Conservation (phyloP, 1,284 basidiomycete genomes). For the Tilletia walkeri region DNA sequence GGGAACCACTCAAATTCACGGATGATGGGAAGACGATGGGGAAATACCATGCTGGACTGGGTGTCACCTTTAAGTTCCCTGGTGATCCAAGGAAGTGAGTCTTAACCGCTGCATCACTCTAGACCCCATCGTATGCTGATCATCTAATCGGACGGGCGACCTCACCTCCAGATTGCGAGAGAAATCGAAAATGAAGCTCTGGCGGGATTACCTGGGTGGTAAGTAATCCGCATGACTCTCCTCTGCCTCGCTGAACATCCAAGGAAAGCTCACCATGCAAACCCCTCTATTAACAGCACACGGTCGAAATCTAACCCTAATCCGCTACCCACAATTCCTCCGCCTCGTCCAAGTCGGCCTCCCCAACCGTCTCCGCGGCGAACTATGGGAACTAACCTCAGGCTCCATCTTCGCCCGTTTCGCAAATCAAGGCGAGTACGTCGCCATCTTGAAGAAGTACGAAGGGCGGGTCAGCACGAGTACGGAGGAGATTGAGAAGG, state of each 20-base stretch:
- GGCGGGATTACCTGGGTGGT: constrained; percentile 71
- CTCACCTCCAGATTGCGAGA: constrained; percentile 64
- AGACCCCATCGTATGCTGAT: neutral
- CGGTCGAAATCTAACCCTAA: constrained; percentile 82
- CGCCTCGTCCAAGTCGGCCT: constrained; percentile 94
- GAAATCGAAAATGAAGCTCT: constrained; percentile 94
- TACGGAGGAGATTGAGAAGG: constrained; percentile 99
- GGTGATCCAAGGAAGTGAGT: constrained; percentile 50
- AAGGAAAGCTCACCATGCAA: neutral
- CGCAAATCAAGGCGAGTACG: constrained; percentile 79
- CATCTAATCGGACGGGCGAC: neutral
- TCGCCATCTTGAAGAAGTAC: constrained; percentile 75
- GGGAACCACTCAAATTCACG: constrained; percentile 83
- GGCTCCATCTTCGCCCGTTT: constrained; percentile 87
- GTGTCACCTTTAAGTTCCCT: constrained; percentile 54
- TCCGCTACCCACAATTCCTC: constrained; percentile 94
- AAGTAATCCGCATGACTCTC: constrained; percentile 12
- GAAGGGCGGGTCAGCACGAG: constrained; percentile 77
- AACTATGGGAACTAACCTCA: constrained; percentile 97
- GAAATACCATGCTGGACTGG: constrained; percentile 43
- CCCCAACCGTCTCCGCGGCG: constrained; percentile 89
- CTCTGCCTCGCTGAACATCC: constrained; percentile 14
- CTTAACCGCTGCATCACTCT: neutral
- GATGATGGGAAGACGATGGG: constrained; percentile 83
- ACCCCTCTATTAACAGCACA: constrained; percentile 62